Conservation (phyloP, 768 basidiomycete species). For the Lactifluus volemus region DNA sequence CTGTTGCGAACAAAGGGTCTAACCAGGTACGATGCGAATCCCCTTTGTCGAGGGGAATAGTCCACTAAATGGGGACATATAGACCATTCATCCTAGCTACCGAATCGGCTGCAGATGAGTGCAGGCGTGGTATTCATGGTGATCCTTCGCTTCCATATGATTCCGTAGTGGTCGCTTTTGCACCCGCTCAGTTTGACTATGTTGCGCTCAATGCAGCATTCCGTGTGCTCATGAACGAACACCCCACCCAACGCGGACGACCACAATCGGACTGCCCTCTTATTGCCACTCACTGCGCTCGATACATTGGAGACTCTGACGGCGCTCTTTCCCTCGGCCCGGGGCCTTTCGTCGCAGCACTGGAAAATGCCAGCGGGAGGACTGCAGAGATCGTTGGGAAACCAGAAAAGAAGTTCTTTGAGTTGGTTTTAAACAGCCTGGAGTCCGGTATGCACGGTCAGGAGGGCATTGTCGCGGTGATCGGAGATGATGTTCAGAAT, state of each 20-base stretch:
- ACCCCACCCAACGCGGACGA: conserved; percentile 4
- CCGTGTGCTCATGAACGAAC: conserved; percentile 40
- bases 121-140: conserved; percentile 15
- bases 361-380: conserved; percentile 45
- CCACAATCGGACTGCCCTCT: conserved; percentile 27
- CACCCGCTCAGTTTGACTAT: conserved; percentile 45
- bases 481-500: conserved; percentile 59
- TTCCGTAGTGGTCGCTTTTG: conserved; percentile 56
- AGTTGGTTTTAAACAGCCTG: conserved; percentile 44
- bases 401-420: conserved; percentile 50
- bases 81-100: conserved; percentile 33
- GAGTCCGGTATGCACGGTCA: conserved; percentile 18
- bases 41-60: not conserved
- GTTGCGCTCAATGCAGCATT: conserved; percentile 54
- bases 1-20: conserved; percentile 35
- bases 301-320: conserved; percentile 38
- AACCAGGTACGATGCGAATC: conserved; percentile 29
- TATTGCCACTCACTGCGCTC: conserved; percentile 53
- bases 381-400: conserved; percentile 55
- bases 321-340: conserved; percentile 54
- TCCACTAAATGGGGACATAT: conserved; percentile 14
- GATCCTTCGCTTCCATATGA: conserved; percentile 32
- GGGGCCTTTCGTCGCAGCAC: conserved; percentile 57
- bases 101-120: conserved; percentile 22
- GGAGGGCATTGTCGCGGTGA: conserved; percentile 37